Evolutionary conservation across 1,284 basidiomycete genomes (phyloP).

Genomic region (Microbotryomycetes sp.): DNA sequence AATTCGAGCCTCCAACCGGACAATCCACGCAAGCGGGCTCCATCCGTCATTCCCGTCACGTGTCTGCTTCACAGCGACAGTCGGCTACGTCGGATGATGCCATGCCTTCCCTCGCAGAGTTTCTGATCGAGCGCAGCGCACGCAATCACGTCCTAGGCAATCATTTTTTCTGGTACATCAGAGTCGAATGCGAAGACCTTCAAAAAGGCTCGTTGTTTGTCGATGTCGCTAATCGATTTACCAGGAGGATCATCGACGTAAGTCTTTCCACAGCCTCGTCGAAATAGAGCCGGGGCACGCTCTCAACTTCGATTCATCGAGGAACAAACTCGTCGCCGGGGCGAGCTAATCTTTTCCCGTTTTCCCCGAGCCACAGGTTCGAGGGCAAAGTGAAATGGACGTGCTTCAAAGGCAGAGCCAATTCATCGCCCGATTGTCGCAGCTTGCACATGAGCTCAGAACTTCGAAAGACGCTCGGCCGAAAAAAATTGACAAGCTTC

Average conservation of each 20-base stretch:
- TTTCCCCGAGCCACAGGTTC: too few species aligned
- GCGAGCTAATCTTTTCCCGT: too few species aligned
- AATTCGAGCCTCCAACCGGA: slow-evolving; percentile 58
- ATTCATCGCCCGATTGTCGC: slow-evolving; percentile 73
- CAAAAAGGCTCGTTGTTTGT: slow-evolving; percentile 86
- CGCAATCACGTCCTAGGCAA: slow-evolving; percentile 80
- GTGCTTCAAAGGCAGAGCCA: slow-evolving; percentile 77
- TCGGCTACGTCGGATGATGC: slow-evolving; percentile 55
- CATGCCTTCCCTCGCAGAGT: slow-evolving; percentile 60
- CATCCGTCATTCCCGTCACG: slow-evolving; percentile 41
- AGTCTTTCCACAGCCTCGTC: slow-evolving; percentile 25
- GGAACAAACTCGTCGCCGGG: slow-evolving; percentile 14
- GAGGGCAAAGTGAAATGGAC: too few species aligned
- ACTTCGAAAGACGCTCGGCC: slow-evolving; percentile 85
- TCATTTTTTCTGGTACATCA: slow-evolving; percentile 92
- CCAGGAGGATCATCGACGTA: slow-evolving; percentile 78
- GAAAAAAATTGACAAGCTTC: slow-evolving; percentile 94
- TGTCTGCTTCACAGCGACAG: slow-evolving; percentile 42
- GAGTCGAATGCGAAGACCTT: slow-evolving; percentile 82
- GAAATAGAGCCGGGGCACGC: neutral
- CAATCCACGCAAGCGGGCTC: slow-evolving; percentile 19
- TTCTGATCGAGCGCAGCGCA: slow-evolving; percentile 79
- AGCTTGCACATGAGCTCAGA: slow-evolving; percentile 76
- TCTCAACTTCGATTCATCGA: neutral
- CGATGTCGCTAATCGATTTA: slow-evolving; percentile 78